Evolutionary conservation across 257 asterid genomes (phyloP).

Genomic region (Lantana camara): DNA sequence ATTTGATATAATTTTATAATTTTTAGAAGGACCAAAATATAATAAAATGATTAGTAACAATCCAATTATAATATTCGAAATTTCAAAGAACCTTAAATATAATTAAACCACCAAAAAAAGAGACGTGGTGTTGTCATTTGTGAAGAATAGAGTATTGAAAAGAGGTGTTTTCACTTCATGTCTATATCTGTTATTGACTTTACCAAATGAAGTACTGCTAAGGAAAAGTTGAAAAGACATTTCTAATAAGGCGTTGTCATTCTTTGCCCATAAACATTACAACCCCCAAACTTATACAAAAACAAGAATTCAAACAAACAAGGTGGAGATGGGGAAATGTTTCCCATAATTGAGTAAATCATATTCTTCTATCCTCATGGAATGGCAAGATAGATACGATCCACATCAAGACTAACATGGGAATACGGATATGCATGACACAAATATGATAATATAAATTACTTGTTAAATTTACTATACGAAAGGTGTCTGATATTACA

Average conservation of each 20-base stretch:
- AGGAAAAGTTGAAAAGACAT: constrained; percentile 3
- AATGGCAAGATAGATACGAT: background rate
- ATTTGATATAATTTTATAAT: too few species aligned
- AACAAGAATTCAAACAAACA: background rate
- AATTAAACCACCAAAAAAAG: too few species aligned
- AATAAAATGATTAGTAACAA: too few species aligned
- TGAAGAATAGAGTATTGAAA: background rate
- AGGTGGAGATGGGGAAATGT: too few species aligned
- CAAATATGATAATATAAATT: too few species aligned
- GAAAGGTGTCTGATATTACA: too few species aligned
- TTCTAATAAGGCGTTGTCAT: constrained; percentile 6
- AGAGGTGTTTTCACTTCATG: constrained; percentile 3
- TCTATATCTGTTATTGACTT: background rate
- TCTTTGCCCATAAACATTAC: background rate
- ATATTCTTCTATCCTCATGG: background rate
- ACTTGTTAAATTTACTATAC: too few species aligned
- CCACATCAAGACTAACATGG: too few species aligned
- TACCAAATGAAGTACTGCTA: constrained; percentile 1
- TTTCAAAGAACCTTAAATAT: too few species aligned
- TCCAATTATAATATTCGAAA: too few species aligned
- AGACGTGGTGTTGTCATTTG: background rate
- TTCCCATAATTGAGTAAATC: background rate
- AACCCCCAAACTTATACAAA: background rate
- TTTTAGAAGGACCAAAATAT: too few species aligned
- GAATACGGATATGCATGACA: too few species aligned